These are phyloP conservation scores for Fusarium sp. DNA, from an alignment of 2,329 filamentous ascomycete species.

Conservation along the genomic window DNA sequence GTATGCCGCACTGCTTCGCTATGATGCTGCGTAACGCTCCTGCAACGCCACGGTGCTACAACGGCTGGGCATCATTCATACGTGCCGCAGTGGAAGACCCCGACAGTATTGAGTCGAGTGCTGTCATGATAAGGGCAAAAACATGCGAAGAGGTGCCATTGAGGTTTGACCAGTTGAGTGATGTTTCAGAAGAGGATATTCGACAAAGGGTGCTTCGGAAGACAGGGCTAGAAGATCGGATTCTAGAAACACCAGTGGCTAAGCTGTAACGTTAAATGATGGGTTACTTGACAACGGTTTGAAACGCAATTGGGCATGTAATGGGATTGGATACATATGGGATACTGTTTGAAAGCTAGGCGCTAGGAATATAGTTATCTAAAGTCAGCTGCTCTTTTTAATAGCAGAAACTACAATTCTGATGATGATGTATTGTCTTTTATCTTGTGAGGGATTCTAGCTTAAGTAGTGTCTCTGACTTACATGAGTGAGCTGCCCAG, in stretches of 20 bases:
- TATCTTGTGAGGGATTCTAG: neutral
- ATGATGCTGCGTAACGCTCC: conserved; percentile 62
- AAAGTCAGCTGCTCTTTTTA: neutral
- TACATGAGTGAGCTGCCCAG: neutral
- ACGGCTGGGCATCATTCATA: conserved; percentile 68
- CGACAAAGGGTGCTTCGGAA: conserved; percentile 50
- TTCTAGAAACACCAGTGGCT: conserved; percentile 24
- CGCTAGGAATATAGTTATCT: neutral
- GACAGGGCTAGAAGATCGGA: conserved; percentile 29
- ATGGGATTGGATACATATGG: neutral
- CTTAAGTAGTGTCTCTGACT: neutral
- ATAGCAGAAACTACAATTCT: neutral
- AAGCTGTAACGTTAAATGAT: conserved; percentile 43
- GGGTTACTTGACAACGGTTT: neutral
- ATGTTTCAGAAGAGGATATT: conserved; percentile 57
- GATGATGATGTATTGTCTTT: neutral
- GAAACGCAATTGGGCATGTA: neutral
- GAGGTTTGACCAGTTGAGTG: conserved; percentile 55
- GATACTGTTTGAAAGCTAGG: neutral
- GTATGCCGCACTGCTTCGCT: conserved; percentile 82
- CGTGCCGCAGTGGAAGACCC: conserved; percentile 52
- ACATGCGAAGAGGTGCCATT: conserved; percentile 60
- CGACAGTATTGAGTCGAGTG: conserved; percentile 51
- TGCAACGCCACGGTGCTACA: conserved; percentile 62
- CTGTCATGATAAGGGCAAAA: conserved; percentile 60